Conservation (phyloP, 495 filamentous ascomycete genomes). For the Delitschia confertaspora region DNA sequence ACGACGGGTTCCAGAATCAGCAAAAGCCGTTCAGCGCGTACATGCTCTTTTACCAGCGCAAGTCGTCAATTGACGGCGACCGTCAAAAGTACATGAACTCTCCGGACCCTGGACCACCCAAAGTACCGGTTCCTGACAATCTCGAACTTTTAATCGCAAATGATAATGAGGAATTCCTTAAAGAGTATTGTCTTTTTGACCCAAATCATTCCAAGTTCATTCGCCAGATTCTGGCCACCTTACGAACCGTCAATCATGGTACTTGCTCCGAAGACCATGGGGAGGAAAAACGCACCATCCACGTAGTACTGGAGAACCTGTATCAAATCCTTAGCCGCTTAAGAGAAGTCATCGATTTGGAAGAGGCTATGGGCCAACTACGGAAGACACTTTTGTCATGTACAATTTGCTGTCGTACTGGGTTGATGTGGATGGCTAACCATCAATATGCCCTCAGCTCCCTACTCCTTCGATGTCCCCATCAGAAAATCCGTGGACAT, state of each 20-base stretch:
- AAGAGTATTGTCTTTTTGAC: conserved; percentile 75
- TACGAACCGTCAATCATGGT: conserved; percentile 38
- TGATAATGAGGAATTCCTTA: conserved; percentile 64
- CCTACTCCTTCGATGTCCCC: conserved; percentile 57
- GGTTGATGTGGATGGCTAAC: conserved; percentile 55
- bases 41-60: conserved; percentile 94
- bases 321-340: conserved; percentile 69
- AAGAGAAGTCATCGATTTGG: conserved; percentile 60
- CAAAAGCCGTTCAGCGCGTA: conserved; percentile 54
- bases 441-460: conserved; percentile 52
- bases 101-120: conserved; percentile 42
- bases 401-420: conserved; percentile 46
- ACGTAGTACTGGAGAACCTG: conserved; percentile 62
- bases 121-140: conserved; percentile 45
- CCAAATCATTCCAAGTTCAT: conserved; percentile 62
- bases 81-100: conserved; percentile 27
- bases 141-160: conserved; percentile 54
- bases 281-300: conserved; percentile 52
- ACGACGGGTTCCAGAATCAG: conserved; percentile 40
- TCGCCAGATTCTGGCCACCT: conserved; percentile 45
- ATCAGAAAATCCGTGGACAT: conserved; percentile 51
- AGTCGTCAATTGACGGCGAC: conserved; percentile 50
- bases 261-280: conserved; percentile 44
- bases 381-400: conserved; percentile 46
- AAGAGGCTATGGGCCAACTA: conserved; percentile 47